A percentile compares a stretch with the other conserved stretches of the same genome.
Conservation (phyloP, 208 protist genomes). For the Porcisia hertigi region DNA sequence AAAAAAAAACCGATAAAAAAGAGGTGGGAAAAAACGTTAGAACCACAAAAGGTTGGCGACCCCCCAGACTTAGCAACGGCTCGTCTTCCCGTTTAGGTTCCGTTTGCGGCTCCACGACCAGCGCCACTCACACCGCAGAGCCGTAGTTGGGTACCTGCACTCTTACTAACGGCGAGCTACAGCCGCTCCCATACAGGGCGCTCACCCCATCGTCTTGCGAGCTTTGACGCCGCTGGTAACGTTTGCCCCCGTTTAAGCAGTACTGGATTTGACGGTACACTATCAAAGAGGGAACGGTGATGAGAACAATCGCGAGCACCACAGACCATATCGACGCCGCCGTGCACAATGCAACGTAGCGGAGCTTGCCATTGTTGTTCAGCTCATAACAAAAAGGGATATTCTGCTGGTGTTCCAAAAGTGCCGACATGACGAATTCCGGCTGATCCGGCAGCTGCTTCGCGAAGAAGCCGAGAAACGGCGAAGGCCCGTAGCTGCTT, state of each 20-base stretch:
- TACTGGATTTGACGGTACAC: constrained; percentile 32
- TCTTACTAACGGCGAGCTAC: constrained; percentile 24
- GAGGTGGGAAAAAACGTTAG: not conserved
- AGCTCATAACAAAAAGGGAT: constrained; percentile 91
- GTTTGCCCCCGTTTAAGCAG: constrained; percentile 17
- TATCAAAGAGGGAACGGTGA: constrained; percentile 32
- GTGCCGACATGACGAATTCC: constrained; percentile 75
- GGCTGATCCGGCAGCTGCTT: constrained; percentile 82
- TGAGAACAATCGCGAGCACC: constrained; percentile 37
- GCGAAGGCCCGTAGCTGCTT: constrained; percentile 35
- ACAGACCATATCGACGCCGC: constrained; percentile 73
- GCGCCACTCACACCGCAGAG: constrained; percentile 5
- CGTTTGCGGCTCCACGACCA: not conserved
- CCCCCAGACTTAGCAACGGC: not conserved
- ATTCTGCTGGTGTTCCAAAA: constrained; percentile 77
- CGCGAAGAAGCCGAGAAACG: constrained; percentile 71
- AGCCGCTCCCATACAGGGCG: not conserved
- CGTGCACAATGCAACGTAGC: constrained; percentile 82
- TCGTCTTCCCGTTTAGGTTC: not conserved
- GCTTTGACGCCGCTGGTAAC: constrained; percentile 5
- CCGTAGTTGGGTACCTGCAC: constrained; percentile 29
- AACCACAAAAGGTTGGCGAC: not conserved
- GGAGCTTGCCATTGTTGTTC: constrained; percentile 56
- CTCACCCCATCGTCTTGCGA: not conserved
- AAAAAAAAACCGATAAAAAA: not conserved